Evolutionary conservation across 2,329 filamentous ascomycete species (phyloP).

Genomic region (Pseudogymnoascus destructans): DNA sequence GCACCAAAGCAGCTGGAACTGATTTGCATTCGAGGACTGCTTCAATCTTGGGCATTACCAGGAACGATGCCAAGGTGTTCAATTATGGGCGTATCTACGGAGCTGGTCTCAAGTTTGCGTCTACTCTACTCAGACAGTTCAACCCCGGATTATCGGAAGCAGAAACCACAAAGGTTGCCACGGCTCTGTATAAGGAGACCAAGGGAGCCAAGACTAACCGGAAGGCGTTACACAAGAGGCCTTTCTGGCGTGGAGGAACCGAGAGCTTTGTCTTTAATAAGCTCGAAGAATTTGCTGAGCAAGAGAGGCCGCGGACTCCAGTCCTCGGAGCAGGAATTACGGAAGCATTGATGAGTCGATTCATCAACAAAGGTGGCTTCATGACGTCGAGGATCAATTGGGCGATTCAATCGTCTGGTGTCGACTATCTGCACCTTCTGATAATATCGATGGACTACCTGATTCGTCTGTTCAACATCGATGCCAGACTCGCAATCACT

Average conservation of each 20-base stretch:
- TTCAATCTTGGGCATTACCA: conserved; percentile 78
- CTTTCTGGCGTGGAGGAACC: conserved; percentile 92
- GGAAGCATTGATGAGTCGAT: conserved; percentile 80
- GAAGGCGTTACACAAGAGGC: conserved; percentile 54
- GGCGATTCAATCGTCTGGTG: conserved; percentile 95
- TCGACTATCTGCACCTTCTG: conserved; percentile 90
- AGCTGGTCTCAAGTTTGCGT: conserved; percentile 88
- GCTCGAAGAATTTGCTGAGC: conserved; percentile 93
- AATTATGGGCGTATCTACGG: conserved; percentile 98
- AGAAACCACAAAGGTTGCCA: conserved; percentile 63
- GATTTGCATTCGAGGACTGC: conserved; percentile 93
- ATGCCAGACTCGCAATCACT: conserved; percentile 78
- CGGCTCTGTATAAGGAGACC: conserved; percentile 72
- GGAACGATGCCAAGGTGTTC: conserved; percentile 94
- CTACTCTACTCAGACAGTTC: conserved; percentile 82
- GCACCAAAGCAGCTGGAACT: conserved; percentile 84
- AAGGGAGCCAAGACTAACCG: conserved; percentile 79
- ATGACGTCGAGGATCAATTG: conserved; percentile 96
- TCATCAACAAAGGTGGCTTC: conserved; percentile 78
- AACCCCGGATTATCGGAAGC: conserved; percentile 72
- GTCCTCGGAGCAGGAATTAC: conserved; percentile 93
- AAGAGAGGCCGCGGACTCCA: conserved; percentile 79
- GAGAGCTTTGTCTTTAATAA: conserved; percentile 98
- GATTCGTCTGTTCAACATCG: conserved; percentile 68
- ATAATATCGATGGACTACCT: conserved; percentile 94